phyloP scores from a whole-genome alignment of 495 filamentous ascomycete genomes.

The Penicillium steckii region DNA sequence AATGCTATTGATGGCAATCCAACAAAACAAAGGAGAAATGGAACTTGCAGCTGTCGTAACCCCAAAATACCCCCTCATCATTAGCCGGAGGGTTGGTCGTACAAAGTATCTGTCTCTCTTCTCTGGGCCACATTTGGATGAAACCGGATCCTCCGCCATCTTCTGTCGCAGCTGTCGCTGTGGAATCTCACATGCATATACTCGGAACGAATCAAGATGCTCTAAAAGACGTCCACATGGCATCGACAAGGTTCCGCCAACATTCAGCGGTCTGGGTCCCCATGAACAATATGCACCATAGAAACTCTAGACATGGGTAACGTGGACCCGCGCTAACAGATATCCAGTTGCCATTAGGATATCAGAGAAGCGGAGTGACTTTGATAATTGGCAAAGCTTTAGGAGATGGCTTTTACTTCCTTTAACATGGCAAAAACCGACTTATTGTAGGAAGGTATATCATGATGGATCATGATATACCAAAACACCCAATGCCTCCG shows the following conservation, averaged over 20 bases:
- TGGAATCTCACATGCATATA: slow-evolving; percentile 11
- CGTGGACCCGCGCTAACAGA: background rate
- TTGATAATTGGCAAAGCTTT: background rate
- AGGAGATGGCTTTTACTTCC: background rate
- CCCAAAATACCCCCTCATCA: slow-evolving; percentile 10
- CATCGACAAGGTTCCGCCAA: slow-evolving; percentile 6
- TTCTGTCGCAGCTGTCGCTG: background rate
- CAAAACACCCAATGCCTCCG: no score
- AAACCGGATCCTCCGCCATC: slow-evolving; percentile 6
- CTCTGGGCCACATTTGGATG: slow-evolving; percentile 1
- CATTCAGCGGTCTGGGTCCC: background rate
- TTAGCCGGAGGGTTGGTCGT: slow-evolving; percentile 2
- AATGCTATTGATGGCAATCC: background rate
- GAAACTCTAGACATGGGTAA: slow-evolving; percentile 1
- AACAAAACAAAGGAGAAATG: background rate
- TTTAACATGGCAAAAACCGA: background rate
- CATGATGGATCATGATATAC: no score
- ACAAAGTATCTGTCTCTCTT: slow-evolving; percentile 4
- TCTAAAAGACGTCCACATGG: slow-evolving; percentile 8
- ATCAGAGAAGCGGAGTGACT: background rate
- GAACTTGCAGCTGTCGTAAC: slow-evolving; percentile 1
- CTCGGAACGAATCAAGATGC: background rate
- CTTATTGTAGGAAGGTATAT: background rate
- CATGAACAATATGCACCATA: background rate
- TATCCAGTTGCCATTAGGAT: background rate